Evolutionary conservation across 1,284 basidiomycete species (phyloP), one percentile per base, ranked within the genome.

Genomic region (Naganishia sp.): DNA sequence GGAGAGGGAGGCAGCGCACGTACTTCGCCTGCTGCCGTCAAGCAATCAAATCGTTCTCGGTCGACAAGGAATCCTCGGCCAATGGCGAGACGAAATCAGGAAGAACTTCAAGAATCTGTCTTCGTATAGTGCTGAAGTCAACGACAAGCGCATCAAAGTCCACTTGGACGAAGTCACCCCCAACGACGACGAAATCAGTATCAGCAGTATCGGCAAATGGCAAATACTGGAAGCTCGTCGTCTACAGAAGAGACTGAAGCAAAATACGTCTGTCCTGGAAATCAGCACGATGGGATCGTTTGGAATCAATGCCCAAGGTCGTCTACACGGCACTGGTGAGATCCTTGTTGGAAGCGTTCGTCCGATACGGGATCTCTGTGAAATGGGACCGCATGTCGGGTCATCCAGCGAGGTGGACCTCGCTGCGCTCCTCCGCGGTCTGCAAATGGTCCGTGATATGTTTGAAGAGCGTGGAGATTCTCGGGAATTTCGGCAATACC

Each of bases 341-440:
- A 42, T 61, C 15, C 3, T 41, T 4, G 18, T 61, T 10, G 32
- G 50, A 13, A 61, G 47, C 13, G 17, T 18, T 13, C 57, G 32
- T 39, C 57, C 57, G 0, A 50, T 61, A 21, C 46, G 21, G 3
- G 57, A 61, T 6, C 28, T 18, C 9, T 61, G 57, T 21, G 18
- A 50, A 13, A 41, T 61, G 32, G 57, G 57, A 28, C 28, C 39
- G n/a, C 32, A 17, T 25, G 47, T 61, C 13, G 21, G 28, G 0
- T 17, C n/a, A 6, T 41, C 57, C 2, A 50, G 46, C 10, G 17
- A 32, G 21, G 57, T 46, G 35, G 35, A 61, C 11, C 57, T 61
- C n/a, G 46, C 47, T 17, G 45, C 47, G 47, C 23, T 61, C 35
- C 47, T 61, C 17, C 57, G 47, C 17, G 47, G 47, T 18, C 39